Base-by-base conservation (phyloP, 2,329 filamentous ascomycete genomes). In the Sarocladium strictum region DNA sequence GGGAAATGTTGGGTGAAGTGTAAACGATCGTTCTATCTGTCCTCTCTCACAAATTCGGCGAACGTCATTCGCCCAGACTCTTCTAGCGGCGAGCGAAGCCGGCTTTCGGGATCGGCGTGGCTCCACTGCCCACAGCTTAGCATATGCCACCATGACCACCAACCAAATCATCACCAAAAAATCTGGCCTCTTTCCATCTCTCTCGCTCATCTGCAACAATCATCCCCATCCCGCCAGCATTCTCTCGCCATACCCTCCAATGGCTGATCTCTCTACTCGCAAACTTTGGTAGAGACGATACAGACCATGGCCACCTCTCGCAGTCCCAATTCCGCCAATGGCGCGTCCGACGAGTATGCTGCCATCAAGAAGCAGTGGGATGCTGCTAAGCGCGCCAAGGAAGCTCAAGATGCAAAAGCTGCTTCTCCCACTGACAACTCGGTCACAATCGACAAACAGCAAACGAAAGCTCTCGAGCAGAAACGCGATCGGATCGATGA, bases 361-460 rank as follows among this genome's bases (percentile, higher is more conserved):
- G 67, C 72, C 55, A 79, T 83, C 57, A 73, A 77, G 17, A 74
- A 75, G 37, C 73, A 81, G 64, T 83, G 74, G 68, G 77, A 74
- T 26, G 74, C 73, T 43, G 79, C 79, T 32, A 79, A 81, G 65
- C 74, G 72, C 52, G 71, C 71, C 56, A 76, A 79, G 9, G 27
- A 51, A 14, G 47, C 47, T 19, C 67, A 76, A 54, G 70, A 76
- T 57, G 71, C 71, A 6, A 21, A n/a, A 7, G 23, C 43, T 15
- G 26, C 19, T 12, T 27, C 17, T 5, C 47, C 24, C 10, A 14
- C 29, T 23, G 43, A 37, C 19, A 32, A 19, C 21, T 59, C 60
- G 2, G 63, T 61, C 33, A 58, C 63, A 15, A 64, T 61, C 24
- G 64, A 70, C 54, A 64, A 68, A 54, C 63, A 69, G 52, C 65